Evolutionary conservation across 2,329 filamentous ascomycete species (phyloP).

Genomic region (Boeremia lycopersici): DNA sequence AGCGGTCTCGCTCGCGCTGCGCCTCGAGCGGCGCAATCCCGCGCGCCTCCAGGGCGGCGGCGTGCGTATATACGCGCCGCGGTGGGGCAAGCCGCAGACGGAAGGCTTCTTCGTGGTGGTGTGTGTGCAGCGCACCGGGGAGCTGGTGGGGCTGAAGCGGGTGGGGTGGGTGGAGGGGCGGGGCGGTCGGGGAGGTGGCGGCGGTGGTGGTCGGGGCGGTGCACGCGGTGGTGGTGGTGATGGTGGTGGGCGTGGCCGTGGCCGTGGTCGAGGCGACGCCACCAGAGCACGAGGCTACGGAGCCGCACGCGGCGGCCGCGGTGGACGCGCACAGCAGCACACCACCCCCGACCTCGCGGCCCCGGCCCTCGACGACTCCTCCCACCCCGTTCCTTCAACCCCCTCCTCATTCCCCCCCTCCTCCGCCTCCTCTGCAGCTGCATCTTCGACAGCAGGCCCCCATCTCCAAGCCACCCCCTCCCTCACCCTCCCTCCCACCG

Average conservation of each 20-base stretch:
- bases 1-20: slow-evolving; percentile 66
- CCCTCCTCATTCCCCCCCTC: too few relatives aligned
- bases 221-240: slow-evolving; percentile 14
- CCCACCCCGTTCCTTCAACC: too few relatives aligned
- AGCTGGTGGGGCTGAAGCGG: slow-evolving; percentile 85
- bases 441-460: slow-evolving; percentile 1
- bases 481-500: slow-evolving; percentile 65
- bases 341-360: too few relatives aligned
- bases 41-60: slow-evolving; percentile 51
- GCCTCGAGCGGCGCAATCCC: slow-evolving; percentile 70
- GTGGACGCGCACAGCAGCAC: too few relatives aligned
- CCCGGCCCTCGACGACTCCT: too few relatives aligned
- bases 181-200: neutral
- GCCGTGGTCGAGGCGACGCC: too few relatives aligned
- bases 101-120: slow-evolving; percentile 92
- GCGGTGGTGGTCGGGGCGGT: slow-evolving; percentile 15
- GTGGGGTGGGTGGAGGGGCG: slow-evolving; percentile 69
- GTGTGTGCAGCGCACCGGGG: slow-evolving; percentile 69
- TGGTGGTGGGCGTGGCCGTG: too few relatives aligned
- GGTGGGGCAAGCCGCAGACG: slow-evolving; percentile 91
- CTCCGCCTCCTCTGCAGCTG: too few relatives aligned
- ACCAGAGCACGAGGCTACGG: too few relatives aligned
- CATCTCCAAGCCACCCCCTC: slow-evolving; percentile 61
- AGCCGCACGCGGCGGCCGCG: neutral
- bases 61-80: slow-evolving; percentile 80